phyloP scores from a whole-genome alignment of 2,329 filamentous ascomycete genomes.

The Cadophora sp. region DNA sequence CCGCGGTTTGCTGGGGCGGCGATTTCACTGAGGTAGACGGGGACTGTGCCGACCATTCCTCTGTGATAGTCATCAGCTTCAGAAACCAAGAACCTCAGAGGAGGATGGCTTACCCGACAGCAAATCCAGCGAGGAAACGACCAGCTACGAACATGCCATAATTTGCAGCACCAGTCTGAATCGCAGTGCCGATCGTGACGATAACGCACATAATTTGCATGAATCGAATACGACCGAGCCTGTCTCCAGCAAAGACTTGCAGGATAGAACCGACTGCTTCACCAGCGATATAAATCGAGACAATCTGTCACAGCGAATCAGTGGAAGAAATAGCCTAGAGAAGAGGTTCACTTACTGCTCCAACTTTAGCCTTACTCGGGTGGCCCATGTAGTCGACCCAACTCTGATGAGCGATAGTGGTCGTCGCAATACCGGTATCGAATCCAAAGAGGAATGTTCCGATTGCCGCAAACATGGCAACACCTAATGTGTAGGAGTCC shows the following conservation, averaged over 20 bases:
- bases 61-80: conserved; percentile 14
- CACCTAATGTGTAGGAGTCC: conserved; percentile 44
- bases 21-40: conserved; percentile 42
- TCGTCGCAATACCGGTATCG: conserved; percentile 66
- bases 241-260: conserved; percentile 62
- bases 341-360: conserved; percentile 49
- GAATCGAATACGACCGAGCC: conserved; percentile 58
- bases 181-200: conserved; percentile 59
- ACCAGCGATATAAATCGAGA: conserved; percentile 65
- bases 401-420: conserved; percentile 65
- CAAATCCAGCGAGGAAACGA: conserved; percentile 53
- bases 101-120: conserved; percentile 48
- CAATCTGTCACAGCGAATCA: conserved; percentile 48
- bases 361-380: conserved; percentile 61
- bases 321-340: not conserved
- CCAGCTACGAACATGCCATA: conserved; percentile 61
- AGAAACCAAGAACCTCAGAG: not conserved
- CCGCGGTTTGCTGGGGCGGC: conserved; percentile 37
- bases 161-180: conserved; percentile 61
- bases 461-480: conserved; percentile 63
- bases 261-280: conserved; percentile 61
- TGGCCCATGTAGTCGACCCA: conserved; percentile 65
- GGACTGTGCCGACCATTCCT: conserved; percentile 37
- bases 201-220: conserved; percentile 60
- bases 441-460: conserved; percentile 66